Percentiles rank a stretch among this genome's conserved stretches.
Evolutionary conservation across 345 rosid genomes (phyloP).

Genomic region (Heritiera littoralis): DNA sequence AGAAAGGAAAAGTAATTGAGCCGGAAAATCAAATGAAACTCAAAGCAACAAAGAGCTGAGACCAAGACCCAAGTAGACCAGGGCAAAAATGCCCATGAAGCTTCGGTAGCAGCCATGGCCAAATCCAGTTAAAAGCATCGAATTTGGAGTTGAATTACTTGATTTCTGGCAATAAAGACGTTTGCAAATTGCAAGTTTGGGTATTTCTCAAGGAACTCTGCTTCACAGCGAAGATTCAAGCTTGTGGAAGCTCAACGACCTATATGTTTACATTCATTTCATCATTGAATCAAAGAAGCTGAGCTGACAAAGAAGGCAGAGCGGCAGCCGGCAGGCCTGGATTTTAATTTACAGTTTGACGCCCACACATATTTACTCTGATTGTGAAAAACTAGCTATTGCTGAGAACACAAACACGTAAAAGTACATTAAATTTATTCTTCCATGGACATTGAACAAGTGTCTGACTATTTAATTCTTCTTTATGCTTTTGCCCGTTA

Average conservation of each 20-base stretch:
- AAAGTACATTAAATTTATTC: no score
- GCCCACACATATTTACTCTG: no score
- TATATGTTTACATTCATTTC: constrained; percentile 38
- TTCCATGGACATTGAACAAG: no score
- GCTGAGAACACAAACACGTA: no score
- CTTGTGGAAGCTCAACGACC: constrained; percentile 50
- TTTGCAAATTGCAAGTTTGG: constrained; percentile 25
- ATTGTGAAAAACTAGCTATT: no score
- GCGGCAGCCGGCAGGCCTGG: not conserved
- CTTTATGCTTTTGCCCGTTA: no score
- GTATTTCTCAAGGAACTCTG: constrained; percentile 25
- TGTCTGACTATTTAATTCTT: no score
- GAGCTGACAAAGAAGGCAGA: constrained; percentile 21
- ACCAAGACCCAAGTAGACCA: not conserved
- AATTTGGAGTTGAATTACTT: constrained; percentile 24
- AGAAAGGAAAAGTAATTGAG: no score
- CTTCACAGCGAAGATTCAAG: constrained; percentile 46
- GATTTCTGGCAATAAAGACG: constrained; percentile 21
- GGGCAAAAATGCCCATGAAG: not conserved
- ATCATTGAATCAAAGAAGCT: no score
- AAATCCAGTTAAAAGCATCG: constrained; percentile 28
- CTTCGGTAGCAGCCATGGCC: constrained; percentile 33
- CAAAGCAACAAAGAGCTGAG: not conserved
- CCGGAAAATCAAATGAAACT: not conserved
- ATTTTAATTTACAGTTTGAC: no score